Evolutionary conservation across 768 basidiomycete genomes (phyloP), one percentile per base, ranked within the genome.

Genomic region (Psilocybe azurescens): DNA sequence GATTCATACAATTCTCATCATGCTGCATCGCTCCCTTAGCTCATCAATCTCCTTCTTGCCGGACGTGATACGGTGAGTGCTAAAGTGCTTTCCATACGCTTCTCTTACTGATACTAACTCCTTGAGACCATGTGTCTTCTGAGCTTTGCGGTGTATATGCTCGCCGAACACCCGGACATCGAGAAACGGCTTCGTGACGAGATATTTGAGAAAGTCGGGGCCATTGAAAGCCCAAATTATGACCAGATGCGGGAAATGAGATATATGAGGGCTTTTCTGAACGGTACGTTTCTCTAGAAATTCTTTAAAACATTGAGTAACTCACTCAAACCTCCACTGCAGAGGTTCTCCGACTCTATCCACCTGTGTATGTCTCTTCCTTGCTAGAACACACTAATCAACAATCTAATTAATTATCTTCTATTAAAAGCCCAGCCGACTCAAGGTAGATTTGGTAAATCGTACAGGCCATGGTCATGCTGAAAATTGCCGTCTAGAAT

Each of bases 31-130:
- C 55, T 56, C 29, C 28, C 44, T 44, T 59, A 67, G 62, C 58
- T 65, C 28, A 18, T 68, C 50, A 70, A 70, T 44, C 60, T 70
- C 41, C 62, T 70, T 30, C 47, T 87, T n/a, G 85, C 86, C 10
- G 85, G 83, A 11, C 77, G 85, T 39, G 87, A 88, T 62, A 88
- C 86, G 2, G 81, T 81, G 56, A 16, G 73, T 70, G 20, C 46
- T 18, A 38, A 24, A 36, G 33, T 20, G 33, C 16, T 56, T 16
- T 7, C 30, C 41, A 14, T 24, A 11, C 11, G 18, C 47, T 24
- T 2, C 41, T 16, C 36, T 4, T 10, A 32, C 48, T 18, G 50
- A 18, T 2, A 32, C 33, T 50, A 33, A 16, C 59, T 7, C 3
- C 3, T 38, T 20, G 16, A 79, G 78, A 83, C 82, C 1, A 75